phyloP scores from a whole-genome alignment of 352 stramenopile species.

The Bremia lactucae region DNA sequence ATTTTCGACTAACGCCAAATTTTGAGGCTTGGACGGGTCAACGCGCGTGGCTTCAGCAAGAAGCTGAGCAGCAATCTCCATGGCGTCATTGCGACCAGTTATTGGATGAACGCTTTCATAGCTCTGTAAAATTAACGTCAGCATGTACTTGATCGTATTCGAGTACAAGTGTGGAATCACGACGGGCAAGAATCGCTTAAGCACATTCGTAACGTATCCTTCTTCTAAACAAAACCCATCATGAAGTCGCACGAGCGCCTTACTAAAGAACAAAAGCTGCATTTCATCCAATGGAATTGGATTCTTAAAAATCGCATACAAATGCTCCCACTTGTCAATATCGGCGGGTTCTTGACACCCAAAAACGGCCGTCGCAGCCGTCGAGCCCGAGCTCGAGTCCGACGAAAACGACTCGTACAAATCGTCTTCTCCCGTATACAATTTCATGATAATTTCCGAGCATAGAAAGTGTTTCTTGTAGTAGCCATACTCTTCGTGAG shows the following conservation, averaged over 20 bases:
- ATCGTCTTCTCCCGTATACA: constrained; percentile 83
- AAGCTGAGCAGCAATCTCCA: constrained; percentile 69
- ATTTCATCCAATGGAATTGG: constrained; percentile 73
- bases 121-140: constrained; percentile 78
- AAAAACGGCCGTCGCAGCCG: constrained; percentile 55
- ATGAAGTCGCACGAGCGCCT: constrained; percentile 77
- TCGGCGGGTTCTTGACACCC: constrained; percentile 66
- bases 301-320: constrained; percentile 79
- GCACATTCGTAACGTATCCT: constrained; percentile 73
- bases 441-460: constrained; percentile 86
- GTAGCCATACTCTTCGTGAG: constrained; percentile 82
- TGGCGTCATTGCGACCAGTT: constrained; percentile 77
- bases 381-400: constrained; percentile 65
- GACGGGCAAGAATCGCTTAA: constrained; percentile 63
- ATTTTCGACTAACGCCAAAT: constrained; percentile 57
- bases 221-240: constrained; percentile 82
- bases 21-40: constrained; percentile 24
- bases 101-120: constrained; percentile 85
- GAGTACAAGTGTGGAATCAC: constrained; percentile 81
- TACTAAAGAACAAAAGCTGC: constrained; percentile 82
- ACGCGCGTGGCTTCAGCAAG: constrained; percentile 44
- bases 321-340: constrained; percentile 67
- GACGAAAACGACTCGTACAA: constrained; percentile 84
- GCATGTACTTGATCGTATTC: constrained; percentile 86
- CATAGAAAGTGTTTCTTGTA: constrained; percentile 86